Conservation (phyloP, 176 grass and related monocot genomes). For the Eleusine coracana region DNA sequence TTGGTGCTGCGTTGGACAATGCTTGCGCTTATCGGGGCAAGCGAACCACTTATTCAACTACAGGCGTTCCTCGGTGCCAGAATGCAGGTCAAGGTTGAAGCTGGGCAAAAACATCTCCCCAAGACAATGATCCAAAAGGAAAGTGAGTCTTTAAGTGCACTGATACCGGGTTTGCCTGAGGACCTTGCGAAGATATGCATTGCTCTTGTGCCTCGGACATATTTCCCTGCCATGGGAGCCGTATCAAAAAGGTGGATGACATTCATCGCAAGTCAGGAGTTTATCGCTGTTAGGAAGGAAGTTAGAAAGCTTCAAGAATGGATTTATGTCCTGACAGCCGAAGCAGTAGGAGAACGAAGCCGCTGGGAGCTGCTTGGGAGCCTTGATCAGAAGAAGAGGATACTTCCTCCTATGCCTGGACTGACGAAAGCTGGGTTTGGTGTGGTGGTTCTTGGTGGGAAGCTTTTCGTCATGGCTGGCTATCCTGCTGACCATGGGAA, state of each 20-base stretch:
- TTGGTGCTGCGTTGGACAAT: constrained; percentile 26
- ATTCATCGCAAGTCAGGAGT: constrained; percentile 67
- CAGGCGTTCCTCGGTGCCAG: constrained; percentile 10
- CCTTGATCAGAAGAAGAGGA: constrained; percentile 42
- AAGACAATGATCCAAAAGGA: constrained; percentile 13
- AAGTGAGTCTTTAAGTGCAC: constrained; percentile 14
- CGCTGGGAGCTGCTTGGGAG: constrained; percentile 57
- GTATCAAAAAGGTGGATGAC: constrained; percentile 77
- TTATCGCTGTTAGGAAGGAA: constrained; percentile 61
- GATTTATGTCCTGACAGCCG: constrained; percentile 58
- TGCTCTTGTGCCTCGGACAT: constrained; percentile 49
- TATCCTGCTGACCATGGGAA: constrained; percentile 50
- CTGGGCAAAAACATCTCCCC: constrained; percentile 32
- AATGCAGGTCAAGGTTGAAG: neutral
- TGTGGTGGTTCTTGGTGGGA: constrained; percentile 65
- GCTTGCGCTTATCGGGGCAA: constrained; percentile 30
- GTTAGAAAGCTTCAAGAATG: constrained; percentile 53
- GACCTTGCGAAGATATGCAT: constrained; percentile 70
- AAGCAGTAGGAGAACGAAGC: constrained; percentile 38
- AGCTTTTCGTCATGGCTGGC: constrained; percentile 63
- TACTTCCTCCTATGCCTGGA: constrained; percentile 71
- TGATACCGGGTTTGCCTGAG: constrained; percentile 76
- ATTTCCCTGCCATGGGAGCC: constrained; percentile 55
- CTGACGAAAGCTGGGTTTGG: constrained; percentile 52
- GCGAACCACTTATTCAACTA: neutral